Evolutionary conservation across 176 grass and related monocot species (phyloP).

Genomic region (Oropetium thomaeum): DNA sequence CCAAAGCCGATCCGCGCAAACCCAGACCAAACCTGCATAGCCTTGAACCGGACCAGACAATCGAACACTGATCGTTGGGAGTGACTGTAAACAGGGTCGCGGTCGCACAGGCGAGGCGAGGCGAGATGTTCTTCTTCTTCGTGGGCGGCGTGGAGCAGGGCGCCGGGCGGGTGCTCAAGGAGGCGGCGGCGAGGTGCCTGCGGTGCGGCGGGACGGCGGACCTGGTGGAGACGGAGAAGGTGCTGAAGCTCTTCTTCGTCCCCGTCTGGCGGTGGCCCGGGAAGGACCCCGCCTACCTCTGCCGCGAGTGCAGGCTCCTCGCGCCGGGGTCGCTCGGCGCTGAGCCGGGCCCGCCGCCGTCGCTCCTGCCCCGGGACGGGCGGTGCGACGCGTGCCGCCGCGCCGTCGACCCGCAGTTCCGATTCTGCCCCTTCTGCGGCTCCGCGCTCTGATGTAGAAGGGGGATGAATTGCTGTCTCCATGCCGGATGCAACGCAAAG

Average conservation of each 20-base stretch:
- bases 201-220: constrained; percentile 64
- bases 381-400: constrained; percentile 59
- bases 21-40: constrained; percentile 7
- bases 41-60: not conserved
- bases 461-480: not conserved
- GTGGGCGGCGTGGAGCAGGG: constrained; percentile 67
- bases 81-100: not conserved
- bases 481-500: not conserved
- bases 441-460: constrained; percentile 48
- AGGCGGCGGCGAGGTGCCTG: constrained; percentile 69
- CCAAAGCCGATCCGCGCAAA: not conserved
- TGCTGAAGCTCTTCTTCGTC: constrained; percentile 85
- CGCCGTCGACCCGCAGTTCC: constrained; percentile 73
- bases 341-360: not conserved
- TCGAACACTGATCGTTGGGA: not conserved
- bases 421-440: constrained; percentile 98
- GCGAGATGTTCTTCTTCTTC: constrained; percentile 88
- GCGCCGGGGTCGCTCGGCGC: constrained; percentile 53
- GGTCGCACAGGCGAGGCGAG: no score
- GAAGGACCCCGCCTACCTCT: constrained; percentile 67
- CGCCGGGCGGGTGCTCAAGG: constrained; percentile 64
- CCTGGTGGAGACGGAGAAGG: constrained; percentile 84
- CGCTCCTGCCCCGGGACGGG: constrained; percentile 18
- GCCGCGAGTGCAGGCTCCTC: constrained; percentile 74
- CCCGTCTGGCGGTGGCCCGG: constrained; percentile 71